Evolutionary conservation across 768 basidiomycete genomes (phyloP), one percentile per base, ranked within the genome.

Genomic region (Mycena filopes): DNA sequence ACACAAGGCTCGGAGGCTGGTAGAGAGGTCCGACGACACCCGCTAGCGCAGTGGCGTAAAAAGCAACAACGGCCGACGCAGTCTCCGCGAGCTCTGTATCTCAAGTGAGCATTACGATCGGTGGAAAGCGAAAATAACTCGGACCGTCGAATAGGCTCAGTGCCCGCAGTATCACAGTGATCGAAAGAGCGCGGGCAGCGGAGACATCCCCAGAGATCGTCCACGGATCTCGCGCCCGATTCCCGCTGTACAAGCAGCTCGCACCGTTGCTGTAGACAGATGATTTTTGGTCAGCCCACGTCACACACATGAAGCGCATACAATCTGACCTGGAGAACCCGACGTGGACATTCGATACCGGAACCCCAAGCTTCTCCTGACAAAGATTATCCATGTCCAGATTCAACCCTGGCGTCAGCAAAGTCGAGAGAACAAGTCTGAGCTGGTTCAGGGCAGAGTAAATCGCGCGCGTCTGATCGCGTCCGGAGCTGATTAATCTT

Each of bases 31-130:
- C 93, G 15, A 94, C 83, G 10, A 79, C 79, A 20, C 85, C 79
- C 1, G 86, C 82, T 29, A 98, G 80, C 2, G 92, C 89, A 0
- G 90, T 85, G 0, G 90, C 84, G 75, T 95, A 98, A 74, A 93
- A 97, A 0, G 90, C 84, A 65, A 92, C 89, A 23, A 94, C 87
- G 1, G 90, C 89, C 65, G 86, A 90, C 18, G 90, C 90, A 29
- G 82, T 83, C 55, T 90, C 88, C 55, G 89, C 84, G 6, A 88
- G 80, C 41, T 93, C 95, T 95, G 66, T 47, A 65, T 68, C 18
- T 66, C 33, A 48, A 69, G 33, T 12, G 51, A 49, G 28, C 36
- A 42, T 55, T n/a, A 29, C n/a, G 16, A 60, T 26, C n/a, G 26
- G 25, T 16, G 26, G 4, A 25, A 18, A 4, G n/a, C n/a, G n/a